Percentiles rank a stretch among this genome's conserved stretches.
Conservation (phyloP, 2,329 filamentous ascomycete species). For the Aschersonia sp. region DNA sequence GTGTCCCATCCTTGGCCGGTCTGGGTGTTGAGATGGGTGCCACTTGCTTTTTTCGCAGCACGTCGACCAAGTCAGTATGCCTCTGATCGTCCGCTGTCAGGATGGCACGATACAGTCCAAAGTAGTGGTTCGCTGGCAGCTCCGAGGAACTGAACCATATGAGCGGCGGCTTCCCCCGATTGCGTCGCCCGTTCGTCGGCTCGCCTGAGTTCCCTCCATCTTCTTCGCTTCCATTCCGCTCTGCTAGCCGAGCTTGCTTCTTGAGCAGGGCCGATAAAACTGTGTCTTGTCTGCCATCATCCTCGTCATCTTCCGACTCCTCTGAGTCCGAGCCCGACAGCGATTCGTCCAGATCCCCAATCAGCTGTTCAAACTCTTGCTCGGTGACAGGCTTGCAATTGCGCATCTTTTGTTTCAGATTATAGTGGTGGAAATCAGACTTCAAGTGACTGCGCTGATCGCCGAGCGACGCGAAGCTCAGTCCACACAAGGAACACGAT, state of each 20-base stretch:
- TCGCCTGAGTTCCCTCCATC: constrained; percentile 30
- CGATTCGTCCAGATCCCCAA: constrained; percentile 79
- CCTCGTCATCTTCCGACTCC: constrained; percentile 50
- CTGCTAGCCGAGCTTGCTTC: constrained; percentile 63
- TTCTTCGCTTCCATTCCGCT: constrained; percentile 31
- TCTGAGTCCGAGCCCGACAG: constrained; percentile 75
- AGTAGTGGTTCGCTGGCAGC: constrained; percentile 62
- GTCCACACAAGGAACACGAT: constrained; percentile 66
- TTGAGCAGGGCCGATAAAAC: constrained; percentile 65
- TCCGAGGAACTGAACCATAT: constrained; percentile 73
- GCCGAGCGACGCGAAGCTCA: constrained; percentile 54
- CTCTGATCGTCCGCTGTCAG: constrained; percentile 60
- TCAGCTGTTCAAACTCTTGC: constrained; percentile 69
- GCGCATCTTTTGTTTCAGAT: constrained; percentile 79
- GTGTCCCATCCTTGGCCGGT: constrained; percentile 41
- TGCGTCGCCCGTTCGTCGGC: constrained; percentile 27
- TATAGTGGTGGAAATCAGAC: constrained; percentile 88
- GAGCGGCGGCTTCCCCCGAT: constrained; percentile 55
- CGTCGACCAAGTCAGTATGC: constrained; percentile 45
- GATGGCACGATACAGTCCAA: constrained; percentile 75
- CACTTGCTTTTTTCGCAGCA: constrained; percentile 65
- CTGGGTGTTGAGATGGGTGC: constrained; percentile 41
- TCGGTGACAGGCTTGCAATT: constrained; percentile 61
- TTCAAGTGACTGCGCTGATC: constrained; percentile 79
- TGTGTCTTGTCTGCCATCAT: constrained; percentile 44